Conservation (phyloP, 352 stramenopile genomes). For the Thalassiosira hispida region DNA sequence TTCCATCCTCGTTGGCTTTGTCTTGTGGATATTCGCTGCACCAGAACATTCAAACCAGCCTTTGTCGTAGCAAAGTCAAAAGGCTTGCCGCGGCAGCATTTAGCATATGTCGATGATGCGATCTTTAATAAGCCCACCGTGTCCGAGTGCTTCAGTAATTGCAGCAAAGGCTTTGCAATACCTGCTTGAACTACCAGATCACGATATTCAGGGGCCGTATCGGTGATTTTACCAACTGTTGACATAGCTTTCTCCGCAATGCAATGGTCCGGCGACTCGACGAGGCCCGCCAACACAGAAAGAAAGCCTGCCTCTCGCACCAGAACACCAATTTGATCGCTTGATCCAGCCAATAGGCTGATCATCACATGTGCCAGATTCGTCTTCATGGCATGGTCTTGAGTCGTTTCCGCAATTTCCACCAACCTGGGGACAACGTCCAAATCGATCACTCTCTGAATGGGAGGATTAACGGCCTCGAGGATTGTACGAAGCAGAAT, state of each 20-base stretch:
- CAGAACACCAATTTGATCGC: not conserved
- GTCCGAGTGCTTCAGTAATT: no score
- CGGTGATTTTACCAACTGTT: not conserved
- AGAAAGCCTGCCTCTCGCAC: not conserved
- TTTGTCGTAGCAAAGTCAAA: no score
- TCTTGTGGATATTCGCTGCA: no score
- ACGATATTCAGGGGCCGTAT: no score
- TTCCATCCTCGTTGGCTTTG: no score
- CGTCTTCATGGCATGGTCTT: not conserved
- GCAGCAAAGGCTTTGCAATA: no score
- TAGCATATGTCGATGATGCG: no score
- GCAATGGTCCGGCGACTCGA: not conserved
- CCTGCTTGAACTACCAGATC: no score
- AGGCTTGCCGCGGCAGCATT: no score
- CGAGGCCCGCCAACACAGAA: not conserved
- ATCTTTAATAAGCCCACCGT: no score
- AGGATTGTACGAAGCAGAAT: slow-evolving; percentile 11
- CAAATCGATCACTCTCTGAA: slow-evolving; percentile 5
- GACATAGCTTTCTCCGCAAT: not conserved
- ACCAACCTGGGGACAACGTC: slow-evolving; percentile 4
- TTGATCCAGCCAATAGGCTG: not conserved
- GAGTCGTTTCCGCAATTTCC: not conserved
- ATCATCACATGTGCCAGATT: slow-evolving; percentile 7
- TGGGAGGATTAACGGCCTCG: slow-evolving; percentile 11
- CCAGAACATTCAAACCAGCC: no score